A percentile compares a stretch with the other conserved stretches of the same genome.
Conservation (phyloP, 2,329 filamentous ascomycete genomes). For the Stachybotrys chartarum region DNA sequence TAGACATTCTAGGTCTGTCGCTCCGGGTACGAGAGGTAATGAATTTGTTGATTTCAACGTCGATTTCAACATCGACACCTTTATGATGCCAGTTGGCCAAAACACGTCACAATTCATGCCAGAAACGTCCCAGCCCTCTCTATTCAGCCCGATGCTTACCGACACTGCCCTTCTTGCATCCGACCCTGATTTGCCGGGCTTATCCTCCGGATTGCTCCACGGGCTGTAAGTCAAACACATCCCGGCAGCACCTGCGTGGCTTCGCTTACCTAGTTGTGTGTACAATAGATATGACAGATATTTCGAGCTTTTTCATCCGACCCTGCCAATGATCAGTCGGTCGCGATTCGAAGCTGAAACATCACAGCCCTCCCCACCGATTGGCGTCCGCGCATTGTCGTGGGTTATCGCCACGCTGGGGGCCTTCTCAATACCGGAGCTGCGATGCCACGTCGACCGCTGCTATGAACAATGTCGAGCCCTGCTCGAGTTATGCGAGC, state of each 20-base stretch:
- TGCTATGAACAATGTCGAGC: slow-evolving; percentile 4
- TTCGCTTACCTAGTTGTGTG: neutral
- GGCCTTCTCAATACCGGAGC: slow-evolving; percentile 1
- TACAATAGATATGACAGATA: slow-evolving; percentile 2
- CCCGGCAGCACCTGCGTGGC: neutral
- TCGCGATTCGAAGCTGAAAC: slow-evolving; percentile 3
- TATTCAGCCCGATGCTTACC: too few species aligned
- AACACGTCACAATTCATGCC: too few species aligned
- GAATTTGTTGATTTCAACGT: too few species aligned
- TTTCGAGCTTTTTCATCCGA: slow-evolving; percentile 4
- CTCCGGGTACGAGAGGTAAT: too few species aligned
- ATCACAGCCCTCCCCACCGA: neutral
- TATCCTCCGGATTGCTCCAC: neutral
- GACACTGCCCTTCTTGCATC: neutral
- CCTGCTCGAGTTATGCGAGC: slow-evolving; percentile 4
- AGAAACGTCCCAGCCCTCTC: too few species aligned
- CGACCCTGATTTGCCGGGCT: neutral
- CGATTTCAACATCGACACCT: too few species aligned
- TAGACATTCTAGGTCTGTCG: too few species aligned
- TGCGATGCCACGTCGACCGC: neutral
- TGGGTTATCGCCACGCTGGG: slow-evolving; percentile 2
- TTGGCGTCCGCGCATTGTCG: slow-evolving; percentile 2
- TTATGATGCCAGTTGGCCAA: too few species aligned
- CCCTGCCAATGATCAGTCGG: slow-evolving; percentile 4
- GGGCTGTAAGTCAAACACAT: neutral